Evolutionary conservation across 805 yeast species (phyloP).

Genomic region (Debaryomyces tyrocola): DNA sequence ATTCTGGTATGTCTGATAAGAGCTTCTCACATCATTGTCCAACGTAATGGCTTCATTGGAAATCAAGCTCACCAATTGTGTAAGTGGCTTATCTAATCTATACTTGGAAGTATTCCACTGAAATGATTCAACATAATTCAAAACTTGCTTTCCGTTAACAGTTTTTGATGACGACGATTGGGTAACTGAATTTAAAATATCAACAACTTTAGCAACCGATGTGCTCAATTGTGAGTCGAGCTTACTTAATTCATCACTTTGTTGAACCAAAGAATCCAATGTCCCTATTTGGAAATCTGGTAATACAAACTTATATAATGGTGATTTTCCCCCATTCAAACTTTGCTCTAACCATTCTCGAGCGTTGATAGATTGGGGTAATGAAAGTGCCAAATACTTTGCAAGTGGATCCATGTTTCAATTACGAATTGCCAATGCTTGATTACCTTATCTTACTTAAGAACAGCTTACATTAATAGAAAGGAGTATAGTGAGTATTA

Average conservation of each 20-base stretch:
- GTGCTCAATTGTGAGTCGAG: slow-evolving; percentile 74
- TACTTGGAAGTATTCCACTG: slow-evolving; percentile 88
- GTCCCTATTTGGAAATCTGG: slow-evolving; percentile 95
- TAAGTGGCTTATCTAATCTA: slow-evolving; percentile 79
- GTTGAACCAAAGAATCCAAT: slow-evolving; percentile 84
- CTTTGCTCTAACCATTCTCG: slow-evolving; percentile 55
- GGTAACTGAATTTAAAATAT: slow-evolving; percentile 53
- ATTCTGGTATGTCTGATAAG: slow-evolving; percentile 71
- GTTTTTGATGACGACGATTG: slow-evolving; percentile 26
- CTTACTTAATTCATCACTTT: slow-evolving; percentile 85
- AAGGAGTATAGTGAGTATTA: slow-evolving; percentile 4
- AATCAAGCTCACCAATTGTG: slow-evolving; percentile 68
- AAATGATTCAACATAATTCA: slow-evolving; percentile 70
- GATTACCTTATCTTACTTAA: slow-evolving; percentile 1
- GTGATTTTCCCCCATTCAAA: slow-evolving; percentile 58
- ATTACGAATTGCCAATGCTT: neutral
- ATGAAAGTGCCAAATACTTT: slow-evolving; percentile 54
- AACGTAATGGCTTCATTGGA: slow-evolving; percentile 77
- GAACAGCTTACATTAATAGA: neutral
- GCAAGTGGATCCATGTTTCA: slow-evolving; percentile 34
- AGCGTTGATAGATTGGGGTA: slow-evolving; percentile 53
- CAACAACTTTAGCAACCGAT: slow-evolving; percentile 74
- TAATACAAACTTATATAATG: slow-evolving; percentile 55
- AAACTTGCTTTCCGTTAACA: slow-evolving; percentile 49
- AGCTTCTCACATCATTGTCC: slow-evolving; percentile 80